Evolutionary conservation across 306 rosid genomes (phyloP).

Genomic region (Fragaria iinumae): DNA sequence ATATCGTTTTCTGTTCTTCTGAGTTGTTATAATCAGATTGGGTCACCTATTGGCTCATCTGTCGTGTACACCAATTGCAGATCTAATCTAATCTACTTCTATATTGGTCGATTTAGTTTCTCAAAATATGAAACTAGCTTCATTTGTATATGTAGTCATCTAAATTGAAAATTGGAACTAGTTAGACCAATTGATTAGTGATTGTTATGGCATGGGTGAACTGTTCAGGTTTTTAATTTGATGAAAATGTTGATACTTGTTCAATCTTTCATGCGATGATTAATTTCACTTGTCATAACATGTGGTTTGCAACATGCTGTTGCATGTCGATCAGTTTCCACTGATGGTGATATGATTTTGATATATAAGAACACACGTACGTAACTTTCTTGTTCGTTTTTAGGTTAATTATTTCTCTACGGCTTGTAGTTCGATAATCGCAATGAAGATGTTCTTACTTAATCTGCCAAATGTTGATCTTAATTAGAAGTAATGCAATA

Average conservation of each 20-base stretch:
- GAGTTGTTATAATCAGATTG: background rate
- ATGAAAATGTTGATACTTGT: background rate
- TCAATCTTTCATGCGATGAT: background rate
- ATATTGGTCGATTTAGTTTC: background rate
- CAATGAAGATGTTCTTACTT: background rate
- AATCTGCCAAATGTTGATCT: background rate
- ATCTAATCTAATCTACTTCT: background rate
- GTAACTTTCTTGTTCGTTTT: background rate
- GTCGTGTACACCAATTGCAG: background rate
- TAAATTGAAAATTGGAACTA: background rate
- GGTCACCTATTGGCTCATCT: background rate
- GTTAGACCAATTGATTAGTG: background rate
- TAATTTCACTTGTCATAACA: background rate
- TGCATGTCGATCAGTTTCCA: background rate
- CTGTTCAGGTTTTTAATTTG: background rate
- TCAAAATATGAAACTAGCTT: background rate
- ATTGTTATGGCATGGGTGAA: background rate
- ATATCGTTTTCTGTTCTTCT: background rate
- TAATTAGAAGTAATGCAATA: background rate
- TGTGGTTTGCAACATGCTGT: background rate
- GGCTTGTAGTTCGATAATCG: background rate
- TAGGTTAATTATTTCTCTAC: background rate
- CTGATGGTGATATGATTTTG: background rate
- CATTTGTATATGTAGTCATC: background rate
- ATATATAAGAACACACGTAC: slow-evolving; percentile 2